Evolutionary conservation across 257 asterid genomes (phyloP), one percentile per base, ranked within the genome.

Genomic region (Solanum stenotomum): DNA sequence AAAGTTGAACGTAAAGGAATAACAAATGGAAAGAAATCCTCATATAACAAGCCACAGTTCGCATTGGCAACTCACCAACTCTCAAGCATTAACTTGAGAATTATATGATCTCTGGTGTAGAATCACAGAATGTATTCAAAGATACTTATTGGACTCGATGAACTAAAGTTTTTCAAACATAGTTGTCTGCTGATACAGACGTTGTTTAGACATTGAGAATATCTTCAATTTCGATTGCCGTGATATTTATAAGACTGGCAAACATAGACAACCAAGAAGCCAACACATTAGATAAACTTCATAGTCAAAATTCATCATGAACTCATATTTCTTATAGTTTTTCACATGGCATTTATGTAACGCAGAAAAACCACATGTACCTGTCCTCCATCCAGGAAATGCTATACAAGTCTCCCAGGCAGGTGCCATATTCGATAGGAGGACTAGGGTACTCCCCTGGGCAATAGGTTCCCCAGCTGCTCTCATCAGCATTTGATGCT

Each of bases 301-400:
- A 44, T 79, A 16, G 67, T 29, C 27, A 16, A 79, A 42, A 79
- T 44, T 13, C 67, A 79, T 44, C n/a, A 3, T 8, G 16, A 79
- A 44, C 85, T 79, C 67, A 79, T 44, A 44, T 42, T 15, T 81
- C 40, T 15, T 81, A 25, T 4, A 79, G 85, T 31, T 25, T 15
- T 78, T 8, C 25, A 42, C 63, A 44, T 42, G 65, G 37, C 15
- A 77, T 40, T 78, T 27, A 78, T 78, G 9, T 42, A 16, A 27
- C 33, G 10, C 14, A 81, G 27, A 46, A 8, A 46, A 81, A n/a
- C 9, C 29, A 65, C n/a, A 85, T 29, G 27, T 93, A 95, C 99
- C 98, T 90, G 90, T 97, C 99, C 87, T 97, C 99, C 98, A 97
- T 96, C 99, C 99, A 97, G 89, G 99, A 95, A 92, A 97, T 88